Percentiles rank a stretch among this genome's conserved stretches.
Evolutionary conservation across 345 rosid genomes (phyloP).

Genomic region (Brassica cretica): DNA sequence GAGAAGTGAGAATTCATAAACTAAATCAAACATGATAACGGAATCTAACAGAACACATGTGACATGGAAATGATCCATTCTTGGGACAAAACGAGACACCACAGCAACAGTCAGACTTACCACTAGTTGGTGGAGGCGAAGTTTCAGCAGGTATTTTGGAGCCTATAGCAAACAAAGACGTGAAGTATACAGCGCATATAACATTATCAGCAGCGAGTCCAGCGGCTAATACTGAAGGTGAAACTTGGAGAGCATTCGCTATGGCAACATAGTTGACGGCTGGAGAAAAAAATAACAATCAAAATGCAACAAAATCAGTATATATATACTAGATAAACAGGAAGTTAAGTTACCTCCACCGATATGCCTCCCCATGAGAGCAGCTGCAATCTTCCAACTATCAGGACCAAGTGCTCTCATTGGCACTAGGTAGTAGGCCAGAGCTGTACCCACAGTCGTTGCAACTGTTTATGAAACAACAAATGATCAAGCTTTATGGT

Average conservation of each 20-base stretch:
- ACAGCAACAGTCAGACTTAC: constrained; percentile 35
- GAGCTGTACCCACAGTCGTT: constrained; percentile 66
- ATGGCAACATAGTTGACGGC: constrained; percentile 89
- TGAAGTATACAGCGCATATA: constrained; percentile 79
- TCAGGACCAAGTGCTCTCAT: constrained; percentile 84
- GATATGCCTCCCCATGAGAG: constrained; percentile 91
- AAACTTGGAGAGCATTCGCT: constrained; percentile 63
- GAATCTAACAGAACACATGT: constrained; percentile 3
- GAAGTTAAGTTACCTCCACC: constrained; percentile 63
- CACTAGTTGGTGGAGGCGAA: constrained; percentile 44
- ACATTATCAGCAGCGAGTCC: constrained; percentile 95
- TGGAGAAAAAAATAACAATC: constrained; percentile 26
- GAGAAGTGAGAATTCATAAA: constrained; percentile 6
- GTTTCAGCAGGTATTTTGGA: constrained; percentile 71
- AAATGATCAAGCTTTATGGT: too few species aligned
- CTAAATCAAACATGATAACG: not conserved
- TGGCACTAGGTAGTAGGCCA: constrained; percentile 78
- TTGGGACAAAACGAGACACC: not conserved
- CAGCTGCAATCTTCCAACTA: constrained; percentile 93
- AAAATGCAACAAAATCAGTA: constrained; percentile 4
- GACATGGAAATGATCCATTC: not conserved
- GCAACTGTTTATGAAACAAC: constrained; percentile 50
- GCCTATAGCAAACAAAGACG: constrained; percentile 74
- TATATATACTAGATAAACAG: too few species aligned
- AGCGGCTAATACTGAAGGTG: constrained; percentile 74